Evolutionary conservation across 176 grass and related monocot species (phyloP).

Genomic region (Triticum turgidum): DNA sequence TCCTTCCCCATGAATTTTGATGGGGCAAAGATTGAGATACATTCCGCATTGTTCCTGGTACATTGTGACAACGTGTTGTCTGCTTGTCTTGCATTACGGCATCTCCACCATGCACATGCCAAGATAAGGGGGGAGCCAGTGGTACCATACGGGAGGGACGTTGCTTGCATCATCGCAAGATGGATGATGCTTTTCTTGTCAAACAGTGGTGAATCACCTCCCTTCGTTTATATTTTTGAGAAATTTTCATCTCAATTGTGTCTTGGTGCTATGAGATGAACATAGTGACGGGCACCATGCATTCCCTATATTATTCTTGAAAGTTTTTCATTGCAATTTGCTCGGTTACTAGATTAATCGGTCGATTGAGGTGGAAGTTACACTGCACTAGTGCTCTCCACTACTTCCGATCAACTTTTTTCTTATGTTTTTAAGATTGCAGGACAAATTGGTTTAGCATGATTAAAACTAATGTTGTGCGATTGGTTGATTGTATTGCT

Average conservation of each 20-base stretch:
- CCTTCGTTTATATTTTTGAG: not conserved
- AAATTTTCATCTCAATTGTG: not conserved
- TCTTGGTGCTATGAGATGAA: not conserved
- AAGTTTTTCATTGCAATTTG: not conserved
- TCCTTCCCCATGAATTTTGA: too few relatives aligned
- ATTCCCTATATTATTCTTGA: not conserved
- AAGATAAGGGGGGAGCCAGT: too few relatives aligned
- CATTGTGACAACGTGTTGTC: too few relatives aligned
- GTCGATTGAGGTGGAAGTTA: not conserved
- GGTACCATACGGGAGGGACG: not conserved
- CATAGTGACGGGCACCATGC: not conserved
- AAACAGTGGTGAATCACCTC: not conserved
- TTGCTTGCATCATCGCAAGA: not conserved
- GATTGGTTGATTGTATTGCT: too few relatives aligned
- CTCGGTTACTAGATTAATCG: not conserved
- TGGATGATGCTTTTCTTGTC: not conserved
- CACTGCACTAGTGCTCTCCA: not conserved
- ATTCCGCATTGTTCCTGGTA: too few relatives aligned
- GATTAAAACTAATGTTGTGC: too few relatives aligned
- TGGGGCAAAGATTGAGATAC: too few relatives aligned
- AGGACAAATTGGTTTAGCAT: too few relatives aligned
- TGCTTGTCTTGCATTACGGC: too few relatives aligned
- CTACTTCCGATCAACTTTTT: not conserved
- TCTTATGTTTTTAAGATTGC: too few relatives aligned
- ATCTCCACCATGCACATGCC: too few relatives aligned